Conservation (phyloP, 768 basidiomycete genomes). For the Antrodiella citrinella region DNA sequence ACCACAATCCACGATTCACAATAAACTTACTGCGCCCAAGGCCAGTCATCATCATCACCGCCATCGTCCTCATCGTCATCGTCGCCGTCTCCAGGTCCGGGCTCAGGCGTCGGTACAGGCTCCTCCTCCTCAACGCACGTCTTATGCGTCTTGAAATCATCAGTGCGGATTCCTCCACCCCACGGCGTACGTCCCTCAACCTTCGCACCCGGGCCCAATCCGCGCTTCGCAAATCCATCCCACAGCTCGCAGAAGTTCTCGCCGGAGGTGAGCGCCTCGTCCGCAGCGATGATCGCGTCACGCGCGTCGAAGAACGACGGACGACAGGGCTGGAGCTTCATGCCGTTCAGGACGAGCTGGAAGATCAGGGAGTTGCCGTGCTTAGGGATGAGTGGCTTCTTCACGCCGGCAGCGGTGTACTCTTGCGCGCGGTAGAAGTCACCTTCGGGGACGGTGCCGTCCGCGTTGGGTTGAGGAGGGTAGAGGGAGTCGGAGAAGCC, state of each 20-base stretch:
- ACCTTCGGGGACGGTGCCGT: slow-evolving; percentile 56
- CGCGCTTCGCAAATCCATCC: slow-evolving; percentile 76
- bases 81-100: slow-evolving; percentile 25
- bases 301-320: slow-evolving; percentile 88
- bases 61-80: slow-evolving; percentile 24
- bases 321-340: slow-evolving; percentile 93
- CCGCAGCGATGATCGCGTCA: slow-evolving; percentile 86
- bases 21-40: slow-evolving; percentile 15
- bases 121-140: slow-evolving; percentile 27
- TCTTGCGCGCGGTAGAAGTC: slow-evolving; percentile 62
- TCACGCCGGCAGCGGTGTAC: slow-evolving; percentile 30
- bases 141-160: slow-evolving; percentile 38
- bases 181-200: slow-evolving; percentile 78
- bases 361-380: slow-evolving; percentile 84
- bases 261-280: slow-evolving; percentile 82
- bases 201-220: slow-evolving; percentile 70
- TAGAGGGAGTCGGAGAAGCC: slow-evolving; percentile 73
- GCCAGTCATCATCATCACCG: slow-evolving; percentile 16
- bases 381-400: slow-evolving; percentile 68
- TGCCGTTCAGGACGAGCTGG: slow-evolving; percentile 81
- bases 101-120: slow-evolving; percentile 20
- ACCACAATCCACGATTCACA: too few relatives aligned
- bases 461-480: slow-evolving; percentile 62
- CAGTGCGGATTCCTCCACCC: slow-evolving; percentile 82
- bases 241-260: slow-evolving; percentile 89